Evolutionary conservation across 2,329 filamentous ascomycete species (phyloP).

Genomic region (Colletotrichum horii): DNA sequence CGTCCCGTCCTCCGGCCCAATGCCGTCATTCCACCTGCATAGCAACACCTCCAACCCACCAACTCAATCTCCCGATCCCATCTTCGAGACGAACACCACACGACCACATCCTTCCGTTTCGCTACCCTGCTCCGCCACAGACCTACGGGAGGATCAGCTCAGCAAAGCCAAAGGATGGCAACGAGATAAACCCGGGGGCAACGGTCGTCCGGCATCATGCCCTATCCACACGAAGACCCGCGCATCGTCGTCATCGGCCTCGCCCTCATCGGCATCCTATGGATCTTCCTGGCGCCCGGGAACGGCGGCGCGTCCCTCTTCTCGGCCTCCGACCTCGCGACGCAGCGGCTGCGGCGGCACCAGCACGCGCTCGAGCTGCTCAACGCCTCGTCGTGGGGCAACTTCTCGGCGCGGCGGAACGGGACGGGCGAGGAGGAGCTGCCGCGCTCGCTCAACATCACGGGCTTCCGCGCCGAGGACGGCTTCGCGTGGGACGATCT

Average conservation of each 20-base stretch:
- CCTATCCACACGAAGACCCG: constrained; percentile 40
- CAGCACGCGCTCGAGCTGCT: constrained; percentile 57
- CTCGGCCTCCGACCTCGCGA: constrained; percentile 31
- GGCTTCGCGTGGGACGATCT: constrained; percentile 81
- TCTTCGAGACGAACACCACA: neutral
- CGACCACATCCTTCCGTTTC: neutral
- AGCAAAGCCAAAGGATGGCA: constrained; percentile 2
- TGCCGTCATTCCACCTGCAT: constrained; percentile 2
- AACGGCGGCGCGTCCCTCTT: constrained; percentile 37
- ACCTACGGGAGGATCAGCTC: neutral
- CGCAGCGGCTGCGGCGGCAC: constrained; percentile 54
- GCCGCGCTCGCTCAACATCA: constrained; percentile 68
- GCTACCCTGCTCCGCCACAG: neutral
- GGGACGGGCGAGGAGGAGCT: constrained; percentile 24
- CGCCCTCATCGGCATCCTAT: constrained; percentile 48
- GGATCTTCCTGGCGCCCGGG: constrained; percentile 42
- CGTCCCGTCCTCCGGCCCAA: neutral
- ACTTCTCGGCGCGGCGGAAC: constrained; percentile 55
- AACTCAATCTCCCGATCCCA: neutral
- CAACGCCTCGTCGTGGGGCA: constrained; percentile 63
- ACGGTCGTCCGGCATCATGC: constrained; percentile 42
- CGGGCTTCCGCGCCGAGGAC: constrained; percentile 77
- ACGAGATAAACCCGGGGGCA: neutral
- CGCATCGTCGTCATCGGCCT: constrained; percentile 42
- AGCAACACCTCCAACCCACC: neutral